A percentile compares a stretch with the other conserved stretches of the same genome.
Evolutionary conservation across 1,284 basidiomycete genomes (phyloP).

Genomic region (Ustilago esculenta): DNA sequence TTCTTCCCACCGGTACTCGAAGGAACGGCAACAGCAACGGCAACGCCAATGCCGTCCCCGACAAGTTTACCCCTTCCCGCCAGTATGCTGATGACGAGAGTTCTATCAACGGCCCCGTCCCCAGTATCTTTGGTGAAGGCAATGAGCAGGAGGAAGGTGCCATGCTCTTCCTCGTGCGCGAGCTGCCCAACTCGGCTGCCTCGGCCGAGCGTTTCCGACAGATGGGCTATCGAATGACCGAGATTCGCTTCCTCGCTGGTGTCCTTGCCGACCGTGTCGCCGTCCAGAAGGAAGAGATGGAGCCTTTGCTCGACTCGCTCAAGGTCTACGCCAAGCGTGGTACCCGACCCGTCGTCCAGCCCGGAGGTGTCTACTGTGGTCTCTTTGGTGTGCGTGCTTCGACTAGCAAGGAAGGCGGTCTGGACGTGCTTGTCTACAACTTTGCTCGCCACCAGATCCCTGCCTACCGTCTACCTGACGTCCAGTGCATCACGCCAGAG

Average conservation of each 20-base stretch:
- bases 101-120: conserved; percentile 51
- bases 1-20: conserved; percentile 69
- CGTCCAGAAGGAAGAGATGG: conserved; percentile 70
- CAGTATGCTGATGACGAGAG: conserved; percentile 57
- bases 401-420: conserved; percentile 54
- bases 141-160: conserved; percentile 68
- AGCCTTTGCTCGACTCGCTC: conserved; percentile 69
- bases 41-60: conserved; percentile 10
- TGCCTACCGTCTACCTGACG: conserved; percentile 71
- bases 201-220: conserved; percentile 69
- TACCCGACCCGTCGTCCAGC: conserved; percentile 70
- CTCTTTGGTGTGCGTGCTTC: conserved; percentile 70
- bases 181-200: conserved; percentile 67
- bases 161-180: conserved; percentile 71
- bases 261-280: conserved; percentile 70
- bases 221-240: conserved; percentile 70
- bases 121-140: conserved; percentile 58
- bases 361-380: conserved; percentile 70
- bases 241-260: conserved; percentile 70
- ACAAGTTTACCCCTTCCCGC: conserved; percentile 41
- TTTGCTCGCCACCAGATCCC: conserved; percentile 72
- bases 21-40: conserved; percentile 10
- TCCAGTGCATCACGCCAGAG: conserved; percentile 67
- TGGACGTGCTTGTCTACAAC: conserved; percentile 70
- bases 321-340: conserved; percentile 71